Evolutionary conservation across 345 rosid genomes (phyloP), one percentile per base, ranked within the genome.

Genomic region (Alliaria petiolata): DNA sequence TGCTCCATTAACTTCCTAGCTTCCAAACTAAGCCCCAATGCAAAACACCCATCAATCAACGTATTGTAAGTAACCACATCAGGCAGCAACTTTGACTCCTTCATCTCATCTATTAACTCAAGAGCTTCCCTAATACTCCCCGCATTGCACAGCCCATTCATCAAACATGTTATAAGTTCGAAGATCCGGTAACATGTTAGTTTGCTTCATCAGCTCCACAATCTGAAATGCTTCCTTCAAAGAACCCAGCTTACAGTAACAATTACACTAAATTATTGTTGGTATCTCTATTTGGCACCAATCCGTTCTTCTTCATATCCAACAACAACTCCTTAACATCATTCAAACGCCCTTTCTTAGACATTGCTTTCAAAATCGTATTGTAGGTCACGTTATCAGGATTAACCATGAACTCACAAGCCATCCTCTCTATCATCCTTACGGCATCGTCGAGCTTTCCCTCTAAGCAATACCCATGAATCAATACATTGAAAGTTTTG

Each of bases 41-140:
- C 72, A 36, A 89, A 93, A 82, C 85, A 93, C 53, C 89, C 91
- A 68, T 89, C 81, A 63, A 93, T 86, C 83, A 91, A 71, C 1
- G 96, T 87, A 69, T 86, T 91, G 79, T 86, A 91, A 0, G 92
- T 89, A 59, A 91, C 92, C 65, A 84, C 89, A 84, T 93, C 95
- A 0, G 95, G 93, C 16, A 67, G 34, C 70, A 91, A 74, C 77
- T 83, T 82, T 55, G 81, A 68, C 59, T 61, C 80, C 76, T 86
- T 88, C 89, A 93, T 87, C 79, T 86, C 92, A 71, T 81, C 85
- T 55, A 74, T 82, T 68, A 91, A 70, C 62, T 80, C 65, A 33
- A 85, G 72, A 0, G 91, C 98, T 76, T 89, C 92, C 22, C 69
- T 83, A n/a, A 91, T 56, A 65, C 67, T 86, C 0, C 87, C 86